phyloP scores from a whole-genome alignment of 768 basidiomycete genomes.

The Asterophora lycoperdoides region DNA sequence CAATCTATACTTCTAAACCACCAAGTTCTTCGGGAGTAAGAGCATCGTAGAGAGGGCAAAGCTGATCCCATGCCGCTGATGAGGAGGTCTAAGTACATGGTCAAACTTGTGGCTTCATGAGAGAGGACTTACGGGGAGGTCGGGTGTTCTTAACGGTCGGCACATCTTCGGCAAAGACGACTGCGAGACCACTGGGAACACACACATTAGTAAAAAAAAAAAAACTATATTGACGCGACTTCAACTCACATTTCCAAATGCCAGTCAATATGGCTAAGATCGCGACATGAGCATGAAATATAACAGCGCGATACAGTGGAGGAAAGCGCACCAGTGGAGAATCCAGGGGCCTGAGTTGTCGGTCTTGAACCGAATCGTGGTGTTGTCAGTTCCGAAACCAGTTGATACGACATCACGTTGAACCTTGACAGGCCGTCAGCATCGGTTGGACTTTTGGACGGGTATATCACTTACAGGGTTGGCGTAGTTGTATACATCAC shows the following conservation, averaged over 20 bases:
- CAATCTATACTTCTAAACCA: too few species aligned
- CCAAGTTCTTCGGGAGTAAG: too few species aligned
- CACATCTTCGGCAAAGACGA: constrained; percentile 38
- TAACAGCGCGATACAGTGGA: background rate
- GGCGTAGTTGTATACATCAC: constrained; percentile 30
- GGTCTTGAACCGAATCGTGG: background rate
- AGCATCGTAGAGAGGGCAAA: too few species aligned
- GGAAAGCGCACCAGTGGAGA: background rate
- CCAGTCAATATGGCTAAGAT: constrained; percentile 42
- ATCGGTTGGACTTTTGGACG: background rate
- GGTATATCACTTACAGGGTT: constrained; percentile 35
- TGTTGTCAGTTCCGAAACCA: background rate
- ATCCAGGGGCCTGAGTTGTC: background rate
- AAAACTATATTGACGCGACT: too few species aligned
- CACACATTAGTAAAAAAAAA: too few species aligned
- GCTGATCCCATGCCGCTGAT: too few species aligned
- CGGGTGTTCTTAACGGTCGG: background rate
- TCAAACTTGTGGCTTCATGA: too few species aligned
- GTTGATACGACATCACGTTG: background rate
- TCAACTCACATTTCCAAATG: constrained; percentile 37
- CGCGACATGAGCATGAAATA: background rate
- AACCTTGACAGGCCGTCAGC: background rate
- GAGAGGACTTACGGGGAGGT: constrained; percentile 3
- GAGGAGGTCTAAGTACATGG: too few species aligned
- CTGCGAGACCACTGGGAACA: constrained; percentile 29